Conservation (phyloP, 495 filamentous ascomycete genomes). For the Glonium stellatum region DNA sequence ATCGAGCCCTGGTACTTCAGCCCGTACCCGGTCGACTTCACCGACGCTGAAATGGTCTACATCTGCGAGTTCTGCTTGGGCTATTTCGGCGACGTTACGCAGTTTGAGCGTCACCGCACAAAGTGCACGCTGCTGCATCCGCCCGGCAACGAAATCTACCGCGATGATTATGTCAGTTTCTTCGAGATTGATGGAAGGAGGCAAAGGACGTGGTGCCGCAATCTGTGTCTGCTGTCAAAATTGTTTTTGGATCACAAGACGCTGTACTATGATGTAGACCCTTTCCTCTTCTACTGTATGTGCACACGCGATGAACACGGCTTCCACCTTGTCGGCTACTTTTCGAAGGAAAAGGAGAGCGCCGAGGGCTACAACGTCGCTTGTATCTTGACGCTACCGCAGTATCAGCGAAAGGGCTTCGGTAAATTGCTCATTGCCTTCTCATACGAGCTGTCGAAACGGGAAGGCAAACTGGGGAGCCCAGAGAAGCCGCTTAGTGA, state of each 20-base stretch:
- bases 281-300: constrained; percentile 99
- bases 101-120: constrained; percentile 73
- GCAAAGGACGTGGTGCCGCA: constrained; percentile 96
- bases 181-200: constrained; percentile 95
- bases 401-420: constrained; percentile 91
- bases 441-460: constrained; percentile 93
- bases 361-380: constrained; percentile 96
- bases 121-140: constrained; percentile 93
- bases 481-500: constrained; percentile 96
- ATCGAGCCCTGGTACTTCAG: constrained; percentile 99
- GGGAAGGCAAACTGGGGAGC: constrained; percentile 87
- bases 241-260: constrained; percentile 99
- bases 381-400: constrained; percentile 92
- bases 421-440: constrained; percentile 92
- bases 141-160: constrained; percentile 96
- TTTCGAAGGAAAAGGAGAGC: constrained; percentile 96
- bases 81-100: constrained; percentile 74
- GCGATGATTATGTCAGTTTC: constrained; percentile 88
- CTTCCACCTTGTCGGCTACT: constrained; percentile 91
- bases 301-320: constrained; percentile 75
- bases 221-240: constrained; percentile 87
- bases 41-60: constrained; percentile 79
- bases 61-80: constrained; percentile 96
- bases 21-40: constrained; percentile 83
- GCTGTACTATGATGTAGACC: constrained; percentile 99